phyloP scores from a whole-genome alignment of 345 rosid species.

The Dipteronia sinensis region DNA sequence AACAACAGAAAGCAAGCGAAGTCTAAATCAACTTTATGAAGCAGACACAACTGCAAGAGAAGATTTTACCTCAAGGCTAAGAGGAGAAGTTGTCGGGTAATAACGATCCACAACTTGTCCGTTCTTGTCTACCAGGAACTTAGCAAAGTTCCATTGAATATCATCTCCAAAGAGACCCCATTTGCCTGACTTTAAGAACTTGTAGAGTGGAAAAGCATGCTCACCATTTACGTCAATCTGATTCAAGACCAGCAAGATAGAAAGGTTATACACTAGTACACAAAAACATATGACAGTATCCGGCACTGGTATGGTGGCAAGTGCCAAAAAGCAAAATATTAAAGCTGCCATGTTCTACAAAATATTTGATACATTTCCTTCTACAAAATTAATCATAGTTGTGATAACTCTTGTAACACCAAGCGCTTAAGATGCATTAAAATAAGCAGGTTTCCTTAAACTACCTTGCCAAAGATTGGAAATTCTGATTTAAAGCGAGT shows the following conservation, averaged over 20 bases:
- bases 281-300: background rate
- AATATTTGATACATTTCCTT: too few relatives aligned
- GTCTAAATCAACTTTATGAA: constrained; percentile 1
- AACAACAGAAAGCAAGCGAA: background rate
- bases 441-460: background rate
- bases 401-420: background rate
- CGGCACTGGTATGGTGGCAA: background rate
- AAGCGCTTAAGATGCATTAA: background rate
- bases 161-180: constrained; percentile 83
- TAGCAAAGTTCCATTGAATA: constrained; percentile 93
- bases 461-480: constrained; percentile 80
- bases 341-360: background rate
- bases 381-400: background rate
- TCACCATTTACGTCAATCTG: constrained; percentile 90
- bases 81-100: constrained; percentile 88
- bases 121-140: constrained; percentile 80
- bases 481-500: constrained; percentile 81
- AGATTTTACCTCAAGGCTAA: constrained; percentile 63
- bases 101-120: constrained; percentile 77
- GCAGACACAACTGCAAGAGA: background rate
- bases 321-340: background rate
- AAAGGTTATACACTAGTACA: background rate
- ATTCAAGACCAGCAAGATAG: constrained; percentile 12
- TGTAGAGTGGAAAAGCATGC: constrained; percentile 68
- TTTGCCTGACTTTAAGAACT: constrained; percentile 81